Evolutionary conservation across 1,139 yeast genomes (phyloP).

Genomic region (Yamadazyma spencermartinsiae): DNA sequence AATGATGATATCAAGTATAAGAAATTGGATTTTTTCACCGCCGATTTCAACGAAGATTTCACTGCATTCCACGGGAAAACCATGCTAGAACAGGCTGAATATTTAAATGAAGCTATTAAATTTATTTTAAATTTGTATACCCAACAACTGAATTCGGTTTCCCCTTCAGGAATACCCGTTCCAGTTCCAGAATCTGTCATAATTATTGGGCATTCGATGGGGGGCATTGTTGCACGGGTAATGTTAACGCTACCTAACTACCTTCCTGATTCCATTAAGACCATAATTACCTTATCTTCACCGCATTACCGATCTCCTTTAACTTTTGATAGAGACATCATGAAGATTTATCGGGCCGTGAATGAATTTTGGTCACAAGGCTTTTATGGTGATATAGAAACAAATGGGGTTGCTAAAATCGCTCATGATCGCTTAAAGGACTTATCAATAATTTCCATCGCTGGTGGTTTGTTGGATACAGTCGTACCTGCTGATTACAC

Average conservation of each 20-base stretch:
- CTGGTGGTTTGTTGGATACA: conserved; percentile 86
- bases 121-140: conserved; percentile 71
- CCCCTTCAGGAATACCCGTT: conserved; percentile 40
- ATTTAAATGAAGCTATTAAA: conserved; percentile 79
- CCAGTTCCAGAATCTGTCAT: conserved; percentile 54
- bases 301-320: conserved; percentile 95
- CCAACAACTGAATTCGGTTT: conserved; percentile 23
- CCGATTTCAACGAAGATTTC: conserved; percentile 93
- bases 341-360: conserved; percentile 69
- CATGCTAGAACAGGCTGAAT: conserved; percentile 91
- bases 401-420: conserved; percentile 21
- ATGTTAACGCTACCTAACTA: conserved; percentile 81
- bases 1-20: conserved; percentile 25
- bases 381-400: conserved; percentile 11
- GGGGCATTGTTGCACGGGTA: conserved; percentile 87
- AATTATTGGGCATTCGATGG: conserved; percentile 93
- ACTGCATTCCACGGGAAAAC: conserved; percentile 97
- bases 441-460: conserved; percentile 67
- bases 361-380: conserved; percentile 69
- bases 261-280: conserved; percentile 66
- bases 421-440: conserved; percentile 46
- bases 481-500: conserved; percentile 95
- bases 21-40: conserved; percentile 77
- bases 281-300: conserved; percentile 83
- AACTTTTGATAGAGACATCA: conserved; percentile 90